phyloP scores from a whole-genome alignment of 1,139 yeast genomes.

The Protomyces lactucae-debilis region DNA sequence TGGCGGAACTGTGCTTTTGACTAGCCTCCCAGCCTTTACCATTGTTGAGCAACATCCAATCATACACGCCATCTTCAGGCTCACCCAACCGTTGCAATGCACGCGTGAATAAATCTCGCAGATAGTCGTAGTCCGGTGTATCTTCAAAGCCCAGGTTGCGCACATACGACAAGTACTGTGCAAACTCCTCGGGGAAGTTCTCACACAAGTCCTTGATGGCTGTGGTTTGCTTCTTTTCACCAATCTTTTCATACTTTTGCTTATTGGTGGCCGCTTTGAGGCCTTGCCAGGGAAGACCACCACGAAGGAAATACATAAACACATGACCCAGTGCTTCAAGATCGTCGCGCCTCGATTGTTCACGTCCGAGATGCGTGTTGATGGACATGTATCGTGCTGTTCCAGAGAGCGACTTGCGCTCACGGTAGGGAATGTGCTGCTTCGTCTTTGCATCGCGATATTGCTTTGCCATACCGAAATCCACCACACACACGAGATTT shows the following conservation, averaged over 20 bases:
- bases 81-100: constrained; percentile 68
- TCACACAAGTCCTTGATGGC: constrained; percentile 71
- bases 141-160: constrained; percentile 84
- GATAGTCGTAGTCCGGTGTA: constrained; percentile 87
- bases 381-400: constrained; percentile 98
- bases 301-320: constrained; percentile 87
- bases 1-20: constrained; percentile 39
- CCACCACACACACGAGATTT: constrained; percentile 53
- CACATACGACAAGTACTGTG: constrained; percentile 76
- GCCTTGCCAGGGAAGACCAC: constrained; percentile 98
- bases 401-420: constrained; percentile 87
- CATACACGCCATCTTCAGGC: constrained; percentile 78
- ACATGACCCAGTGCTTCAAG: constrained; percentile 94
- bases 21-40: constrained; percentile 90
- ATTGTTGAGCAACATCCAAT: constrained; percentile 89
- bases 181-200: constrained; percentile 81
- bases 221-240: constrained; percentile 86
- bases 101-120: constrained; percentile 68
- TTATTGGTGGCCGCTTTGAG: constrained; percentile 94
- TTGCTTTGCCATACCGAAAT: constrained; percentile 96
- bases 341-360: constrained; percentile 93
- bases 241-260: constrained; percentile 94
- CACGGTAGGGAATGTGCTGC: constrained; percentile 94
- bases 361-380: constrained; percentile 94
- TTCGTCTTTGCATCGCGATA: constrained; percentile 92